phyloP scores from a whole-genome alignment of 345 rosid species.

The Salix dunnii region DNA sequence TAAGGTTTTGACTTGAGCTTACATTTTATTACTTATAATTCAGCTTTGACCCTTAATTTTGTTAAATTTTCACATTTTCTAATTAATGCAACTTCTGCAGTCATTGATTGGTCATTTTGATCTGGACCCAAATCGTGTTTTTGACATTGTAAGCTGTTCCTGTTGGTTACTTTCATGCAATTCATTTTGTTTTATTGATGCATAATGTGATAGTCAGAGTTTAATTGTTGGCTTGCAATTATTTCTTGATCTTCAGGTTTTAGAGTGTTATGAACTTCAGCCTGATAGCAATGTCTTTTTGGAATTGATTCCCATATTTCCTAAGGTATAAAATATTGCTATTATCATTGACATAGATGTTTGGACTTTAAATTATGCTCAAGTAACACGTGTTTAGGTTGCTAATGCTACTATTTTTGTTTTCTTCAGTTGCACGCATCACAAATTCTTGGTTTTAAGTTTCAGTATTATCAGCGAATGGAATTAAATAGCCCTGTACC shows the following conservation, averaged over 20 bases:
- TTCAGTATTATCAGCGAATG: constrained; percentile 85
- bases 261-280: constrained; percentile 94
- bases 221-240: constrained; percentile 14
- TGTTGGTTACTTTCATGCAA: not conserved
- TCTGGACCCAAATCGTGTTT: constrained; percentile 98
- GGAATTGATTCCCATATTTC: constrained; percentile 89
- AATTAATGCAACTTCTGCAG: constrained; percentile 48
- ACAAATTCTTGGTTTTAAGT: constrained; percentile 98
- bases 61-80: constrained; percentile 25
- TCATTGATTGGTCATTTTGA: constrained; percentile 98
- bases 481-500: constrained; percentile 83
- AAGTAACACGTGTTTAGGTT: constrained; percentile 4
- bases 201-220: constrained; percentile 13
- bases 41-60: not conserved
- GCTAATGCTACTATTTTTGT: constrained; percentile 9
- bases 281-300: constrained; percentile 65
- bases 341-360: not conserved
- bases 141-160: constrained; percentile 80
- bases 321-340: constrained; percentile 56
- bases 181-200: constrained; percentile 15
- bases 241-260: constrained; percentile 50
- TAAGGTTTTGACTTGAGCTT: constrained; percentile 54
- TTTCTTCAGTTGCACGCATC: constrained; percentile 94
- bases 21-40: constrained; percentile 1
- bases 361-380: constrained; percentile 3